phyloP scores from a whole-genome alignment of 768 basidiomycete genomes.

The Suillus lakei region DNA sequence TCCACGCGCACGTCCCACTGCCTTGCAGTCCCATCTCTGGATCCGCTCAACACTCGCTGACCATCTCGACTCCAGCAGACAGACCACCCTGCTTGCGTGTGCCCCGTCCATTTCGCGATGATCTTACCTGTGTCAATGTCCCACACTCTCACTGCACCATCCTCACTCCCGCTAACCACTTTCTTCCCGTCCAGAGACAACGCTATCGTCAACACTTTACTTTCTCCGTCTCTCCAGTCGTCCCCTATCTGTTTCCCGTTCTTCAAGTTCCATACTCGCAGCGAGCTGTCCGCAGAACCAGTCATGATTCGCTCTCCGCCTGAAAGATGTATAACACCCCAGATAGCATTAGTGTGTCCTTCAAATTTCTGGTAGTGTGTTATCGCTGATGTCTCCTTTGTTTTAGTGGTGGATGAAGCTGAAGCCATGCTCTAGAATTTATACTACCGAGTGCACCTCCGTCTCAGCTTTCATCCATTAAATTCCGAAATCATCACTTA shows the following conservation, averaged over 20 bases:
- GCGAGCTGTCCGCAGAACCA: not conserved
- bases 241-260: not conserved
- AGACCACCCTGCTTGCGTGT: accelerated
- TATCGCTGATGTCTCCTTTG: not conserved
- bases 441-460: not conserved
- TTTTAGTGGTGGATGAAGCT: not conserved
- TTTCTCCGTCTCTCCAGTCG: not conserved
- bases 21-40: not conserved
- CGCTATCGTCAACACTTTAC: not conserved
- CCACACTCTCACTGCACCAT: not conserved
- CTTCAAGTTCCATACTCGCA: not conserved
- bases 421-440: not conserved
- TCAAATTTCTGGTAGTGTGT: not conserved
- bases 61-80: not conserved
- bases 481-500: not conserved
- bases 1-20: not conserved
- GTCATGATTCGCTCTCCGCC: not conserved
- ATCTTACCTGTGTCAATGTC: not conserved
- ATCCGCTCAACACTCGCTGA: not conserved
- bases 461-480: not conserved
- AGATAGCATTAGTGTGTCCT: not conserved
- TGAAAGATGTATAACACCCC: not conserved
- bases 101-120: not conserved
- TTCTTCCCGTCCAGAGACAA: not conserved
- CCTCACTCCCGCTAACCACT: not conserved